Evolutionary conservation across 176 grass and related monocot species (phyloP).

Genomic region (Carex cristatella): DNA sequence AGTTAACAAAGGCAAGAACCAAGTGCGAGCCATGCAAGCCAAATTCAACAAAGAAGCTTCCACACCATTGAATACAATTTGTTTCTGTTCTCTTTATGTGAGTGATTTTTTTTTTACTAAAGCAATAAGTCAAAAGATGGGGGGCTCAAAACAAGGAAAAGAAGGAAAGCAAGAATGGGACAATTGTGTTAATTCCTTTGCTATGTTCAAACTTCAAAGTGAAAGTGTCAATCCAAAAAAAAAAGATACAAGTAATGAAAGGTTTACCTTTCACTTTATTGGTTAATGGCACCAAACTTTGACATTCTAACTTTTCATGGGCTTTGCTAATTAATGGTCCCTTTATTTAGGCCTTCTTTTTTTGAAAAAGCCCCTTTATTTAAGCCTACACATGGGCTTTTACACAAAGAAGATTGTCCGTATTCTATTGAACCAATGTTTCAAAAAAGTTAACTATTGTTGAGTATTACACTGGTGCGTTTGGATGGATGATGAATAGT

Average conservation of each 20-base stretch:
- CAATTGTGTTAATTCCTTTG: background rate
- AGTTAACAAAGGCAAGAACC: background rate
- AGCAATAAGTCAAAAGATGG: slow-evolving; percentile 2
- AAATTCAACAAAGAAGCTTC: background rate
- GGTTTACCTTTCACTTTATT: background rate
- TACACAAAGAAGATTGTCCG: background rate
- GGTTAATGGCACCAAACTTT: background rate
- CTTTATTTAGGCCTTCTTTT: background rate
- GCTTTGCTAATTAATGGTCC: background rate
- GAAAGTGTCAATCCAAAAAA: background rate
- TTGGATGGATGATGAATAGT: no score
- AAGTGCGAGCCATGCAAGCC: background rate
- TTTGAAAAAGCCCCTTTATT: background rate
- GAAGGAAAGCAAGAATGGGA: background rate
- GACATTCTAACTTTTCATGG: background rate
- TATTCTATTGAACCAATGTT: background rate
- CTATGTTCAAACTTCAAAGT: background rate
- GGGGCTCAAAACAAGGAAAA: background rate
- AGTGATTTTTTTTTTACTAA: background rate
- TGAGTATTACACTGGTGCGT: no score
- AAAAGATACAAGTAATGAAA: background rate
- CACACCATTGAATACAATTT: background rate
- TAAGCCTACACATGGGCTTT: background rate
- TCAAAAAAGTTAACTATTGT: no score
- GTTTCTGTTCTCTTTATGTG: background rate